Evolutionary conservation across 495 filamentous ascomycete genomes (phyloP), one percentile per base, ranked within the genome.

Genomic region (Hypoxylon perforatum): DNA sequence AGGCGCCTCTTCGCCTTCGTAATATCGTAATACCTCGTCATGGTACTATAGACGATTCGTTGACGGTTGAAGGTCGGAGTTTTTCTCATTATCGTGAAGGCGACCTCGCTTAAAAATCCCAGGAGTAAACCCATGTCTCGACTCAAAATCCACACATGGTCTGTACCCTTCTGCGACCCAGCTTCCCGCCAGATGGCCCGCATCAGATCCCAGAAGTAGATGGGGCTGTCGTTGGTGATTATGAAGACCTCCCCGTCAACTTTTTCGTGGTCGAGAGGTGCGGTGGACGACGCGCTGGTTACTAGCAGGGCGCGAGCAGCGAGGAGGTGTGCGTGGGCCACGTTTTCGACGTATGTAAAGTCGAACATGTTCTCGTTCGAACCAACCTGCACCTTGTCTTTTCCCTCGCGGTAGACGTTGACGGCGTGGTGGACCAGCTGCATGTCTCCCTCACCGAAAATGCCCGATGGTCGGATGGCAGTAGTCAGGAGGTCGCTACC

Each of bases 141-240:
- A 6, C 86, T 82, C 54, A 98, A 82, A 3, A 82, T 80, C 87
- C 89, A 91, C 17, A 93, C 87, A 74, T 90, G 75, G 22, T 87
- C 73, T n/a, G 88, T 84, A 46, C 89, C 85, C 41, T 86, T 80
- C 33, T 82, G 76, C n/a, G 84, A 85, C 36, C 88, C 88, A 11
- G 86, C 87, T n/a, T 87, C 81, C 5, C 82, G 84, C 93, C 93
- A 98, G 28, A 94, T 84, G 38, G 86, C 83, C 38, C 92, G 88
- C 35, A 88, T 85, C 70, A 94, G 90, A 73, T 99, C 96, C 94
- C 94, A 99, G 83, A 99, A 99, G 73, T 96, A 97, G 19, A 96
- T 82, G 0, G 95, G 95, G 54, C 84, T 82, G 72, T 91, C 94
- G 76, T 99, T 98, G 61, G 95, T 98, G 76, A 99, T 89, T 75